Percentiles rank a stretch among this genome's conserved stretches.
These are phyloP conservation scores for Gossypium gossypioides DNA, from an alignment of 441 rosid genomes.

Conservation along the genomic window DNA sequence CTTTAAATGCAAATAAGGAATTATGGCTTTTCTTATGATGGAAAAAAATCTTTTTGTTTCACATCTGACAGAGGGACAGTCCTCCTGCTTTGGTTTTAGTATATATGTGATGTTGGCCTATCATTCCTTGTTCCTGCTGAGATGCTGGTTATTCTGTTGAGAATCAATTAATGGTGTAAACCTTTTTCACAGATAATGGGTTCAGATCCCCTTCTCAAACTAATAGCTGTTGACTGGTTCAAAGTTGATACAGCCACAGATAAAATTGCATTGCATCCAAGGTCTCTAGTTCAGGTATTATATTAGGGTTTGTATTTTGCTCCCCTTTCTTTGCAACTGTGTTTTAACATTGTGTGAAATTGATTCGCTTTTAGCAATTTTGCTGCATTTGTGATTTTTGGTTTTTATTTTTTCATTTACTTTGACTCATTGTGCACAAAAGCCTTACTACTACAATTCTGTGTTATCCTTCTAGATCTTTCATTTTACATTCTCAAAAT, in stretches of 20 bases:
- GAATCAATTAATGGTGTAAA: background rate
- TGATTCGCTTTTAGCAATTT: background rate
- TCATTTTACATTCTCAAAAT: background rate
- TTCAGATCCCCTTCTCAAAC: constrained; percentile 84
- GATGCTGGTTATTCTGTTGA: background rate
- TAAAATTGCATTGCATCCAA: constrained; percentile 70
- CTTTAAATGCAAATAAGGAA: background rate
- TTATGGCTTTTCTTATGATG: background rate
- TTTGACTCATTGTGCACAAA: background rate
- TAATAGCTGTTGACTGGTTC: constrained; percentile 91
- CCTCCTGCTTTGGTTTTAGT: background rate
- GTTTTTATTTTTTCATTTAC: background rate
- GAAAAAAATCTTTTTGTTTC: background rate
- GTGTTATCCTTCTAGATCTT: background rate
- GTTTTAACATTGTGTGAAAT: background rate
- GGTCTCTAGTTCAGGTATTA: constrained; percentile 82
- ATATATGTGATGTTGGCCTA: background rate
- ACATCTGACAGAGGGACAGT: background rate
- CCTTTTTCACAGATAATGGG: constrained; percentile 60
- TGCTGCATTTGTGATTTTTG: background rate
- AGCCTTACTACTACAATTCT: background rate
- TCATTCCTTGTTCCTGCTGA: background rate
- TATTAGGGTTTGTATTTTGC: background rate
- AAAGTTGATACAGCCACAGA: constrained; percentile 66
- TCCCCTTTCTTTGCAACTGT: background rate